Conservation (phyloP, 106 monocot species). For the Chionographis japonica region DNA sequence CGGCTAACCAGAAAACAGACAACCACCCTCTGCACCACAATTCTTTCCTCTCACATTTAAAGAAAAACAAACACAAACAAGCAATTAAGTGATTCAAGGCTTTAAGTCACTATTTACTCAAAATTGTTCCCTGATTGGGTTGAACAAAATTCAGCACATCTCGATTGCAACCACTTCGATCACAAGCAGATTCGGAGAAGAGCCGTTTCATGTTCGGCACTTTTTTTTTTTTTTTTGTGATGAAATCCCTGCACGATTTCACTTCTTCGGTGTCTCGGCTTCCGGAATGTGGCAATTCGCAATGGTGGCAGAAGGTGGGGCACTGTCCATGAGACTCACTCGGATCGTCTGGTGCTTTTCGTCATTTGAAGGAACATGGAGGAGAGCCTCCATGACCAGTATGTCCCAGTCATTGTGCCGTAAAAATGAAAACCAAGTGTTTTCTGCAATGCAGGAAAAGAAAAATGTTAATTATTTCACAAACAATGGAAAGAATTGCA, state of each 20-base stretch:
- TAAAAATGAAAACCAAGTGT: constrained; percentile 70
- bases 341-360: constrained; percentile 34
- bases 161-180: no score
- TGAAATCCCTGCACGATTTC: neutral
- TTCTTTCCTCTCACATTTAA: no score
- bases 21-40: no score
- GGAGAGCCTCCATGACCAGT: constrained; percentile 64
- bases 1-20: no score
- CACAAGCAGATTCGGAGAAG: no score
- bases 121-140: no score
- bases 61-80: no score
- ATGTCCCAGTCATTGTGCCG: constrained; percentile 86
- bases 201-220: no score
- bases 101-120: no score
- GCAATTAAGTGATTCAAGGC: no score
- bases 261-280: constrained; percentile 4
- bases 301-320: constrained; percentile 5
- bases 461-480: neutral
- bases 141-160: no score
- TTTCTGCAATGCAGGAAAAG: constrained; percentile 43
- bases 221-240: no score
- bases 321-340: constrained; percentile 41
- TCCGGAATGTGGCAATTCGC: constrained; percentile 3
- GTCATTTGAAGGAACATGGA: constrained; percentile 55
- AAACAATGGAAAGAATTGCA: neutral